Evolutionary conservation across 2,329 filamentous ascomycete species (phyloP).

Genomic region (Onygenales sp.): DNA sequence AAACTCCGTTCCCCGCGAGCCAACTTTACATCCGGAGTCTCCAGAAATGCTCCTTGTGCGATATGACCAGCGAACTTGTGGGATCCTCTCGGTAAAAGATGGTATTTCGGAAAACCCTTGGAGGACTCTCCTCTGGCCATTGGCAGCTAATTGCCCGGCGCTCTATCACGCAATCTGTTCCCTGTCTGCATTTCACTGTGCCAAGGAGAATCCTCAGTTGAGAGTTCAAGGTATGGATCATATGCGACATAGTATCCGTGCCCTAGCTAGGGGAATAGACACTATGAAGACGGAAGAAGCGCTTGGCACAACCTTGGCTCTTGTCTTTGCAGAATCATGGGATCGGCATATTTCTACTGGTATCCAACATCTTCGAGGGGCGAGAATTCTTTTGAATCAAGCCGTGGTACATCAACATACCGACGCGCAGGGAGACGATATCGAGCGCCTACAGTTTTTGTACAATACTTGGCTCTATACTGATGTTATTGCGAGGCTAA

Average conservation of each 20-base stretch:
- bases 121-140: slow-evolving; percentile 60
- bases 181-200: slow-evolving; percentile 60
- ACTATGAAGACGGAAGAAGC: slow-evolving; percentile 57
- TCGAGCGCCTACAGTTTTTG: slow-evolving; percentile 48
- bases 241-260: slow-evolving; percentile 55
- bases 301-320: slow-evolving; percentile 58
- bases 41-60: slow-evolving; percentile 54
- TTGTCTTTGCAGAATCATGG: slow-evolving; percentile 64
- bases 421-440: not conserved
- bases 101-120: slow-evolving; percentile 61
- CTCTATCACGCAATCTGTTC: slow-evolving; percentile 60
- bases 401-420: slow-evolving; percentile 38
- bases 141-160: slow-evolving; percentile 54
- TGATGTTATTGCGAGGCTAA: slow-evolving; percentile 61
- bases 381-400: slow-evolving; percentile 53
- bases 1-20: slow-evolving; percentile 32
- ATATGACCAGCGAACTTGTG: slow-evolving; percentile 59
- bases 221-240: slow-evolving; percentile 58
- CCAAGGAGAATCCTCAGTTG: slow-evolving; percentile 47
- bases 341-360: slow-evolving; percentile 60
- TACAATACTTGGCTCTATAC: slow-evolving; percentile 67
- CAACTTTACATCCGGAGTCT: slow-evolving; percentile 41
- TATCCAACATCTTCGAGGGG: slow-evolving; percentile 59
- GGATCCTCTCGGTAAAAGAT: slow-evolving; percentile 62
- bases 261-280: slow-evolving; percentile 49